These are phyloP conservation scores for Colletotrichum coccodes DNA, from an alignment of 2,329 filamentous ascomycete species.

Conservation along the genomic window DNA sequence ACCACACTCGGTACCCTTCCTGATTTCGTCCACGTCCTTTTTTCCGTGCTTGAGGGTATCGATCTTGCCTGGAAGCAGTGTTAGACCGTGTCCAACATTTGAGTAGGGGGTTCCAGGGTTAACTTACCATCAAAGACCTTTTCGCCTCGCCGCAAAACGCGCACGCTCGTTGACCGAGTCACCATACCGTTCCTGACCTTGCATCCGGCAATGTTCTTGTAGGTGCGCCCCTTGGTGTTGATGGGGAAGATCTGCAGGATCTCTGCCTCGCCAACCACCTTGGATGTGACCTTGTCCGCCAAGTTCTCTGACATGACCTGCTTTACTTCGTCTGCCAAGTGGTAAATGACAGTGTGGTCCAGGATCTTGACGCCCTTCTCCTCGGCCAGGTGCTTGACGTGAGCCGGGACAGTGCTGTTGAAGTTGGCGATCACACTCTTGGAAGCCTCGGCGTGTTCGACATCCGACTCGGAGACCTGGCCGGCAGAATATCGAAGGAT, in stretches of 20 bases:
- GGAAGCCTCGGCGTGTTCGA: slow-evolving; percentile 86
- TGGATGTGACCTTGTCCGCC: slow-evolving; percentile 71
- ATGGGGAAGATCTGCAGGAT: slow-evolving; percentile 86
- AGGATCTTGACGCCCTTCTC: slow-evolving; percentile 79
- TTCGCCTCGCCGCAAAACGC: slow-evolving; percentile 77
- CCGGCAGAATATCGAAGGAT: slow-evolving; percentile 84
- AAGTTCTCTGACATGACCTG: slow-evolving; percentile 76
- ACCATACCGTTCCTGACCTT: slow-evolving; percentile 86
- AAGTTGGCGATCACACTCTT: slow-evolving; percentile 85
- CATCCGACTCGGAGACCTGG: slow-evolving; percentile 83
- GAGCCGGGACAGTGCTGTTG: slow-evolving; percentile 76
- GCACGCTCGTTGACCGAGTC: slow-evolving; percentile 70
- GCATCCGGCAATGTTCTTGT: slow-evolving; percentile 84
- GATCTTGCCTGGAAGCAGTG: slow-evolving; percentile 71
- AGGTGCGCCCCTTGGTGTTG: slow-evolving; percentile 76
- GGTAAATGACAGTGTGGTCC: slow-evolving; percentile 88
- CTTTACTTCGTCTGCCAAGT: slow-evolving; percentile 78
- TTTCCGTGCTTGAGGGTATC: slow-evolving; percentile 90
- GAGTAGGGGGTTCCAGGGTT: neutral
- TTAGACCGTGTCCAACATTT: neutral
- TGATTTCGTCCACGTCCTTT: slow-evolving; percentile 89
- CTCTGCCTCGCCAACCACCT: slow-evolving; percentile 88
- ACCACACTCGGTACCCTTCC: slow-evolving; percentile 93
- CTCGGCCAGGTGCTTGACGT: slow-evolving; percentile 77
- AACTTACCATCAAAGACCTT: slow-evolving; percentile 84